Conservation (phyloP, 2,329 filamentous ascomycete species). For the Fusarium devonianum region DNA sequence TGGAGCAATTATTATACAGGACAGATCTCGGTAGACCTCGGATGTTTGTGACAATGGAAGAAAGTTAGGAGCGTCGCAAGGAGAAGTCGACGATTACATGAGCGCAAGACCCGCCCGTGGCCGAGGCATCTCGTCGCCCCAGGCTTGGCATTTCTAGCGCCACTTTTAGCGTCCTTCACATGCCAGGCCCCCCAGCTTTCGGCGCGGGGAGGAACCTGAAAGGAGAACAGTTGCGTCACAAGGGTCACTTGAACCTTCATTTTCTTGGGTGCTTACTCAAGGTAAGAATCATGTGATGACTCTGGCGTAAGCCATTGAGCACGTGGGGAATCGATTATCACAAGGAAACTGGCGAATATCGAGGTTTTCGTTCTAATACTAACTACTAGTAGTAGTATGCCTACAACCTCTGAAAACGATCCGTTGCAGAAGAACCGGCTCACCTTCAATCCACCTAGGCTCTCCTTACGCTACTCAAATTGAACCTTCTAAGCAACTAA, state of each 20-base stretch:
- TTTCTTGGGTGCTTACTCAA: too few relatives aligned
- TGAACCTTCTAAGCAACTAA: too few relatives aligned
- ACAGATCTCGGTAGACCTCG: slow-evolving; percentile 37
- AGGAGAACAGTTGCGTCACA: slow-evolving; percentile 30
- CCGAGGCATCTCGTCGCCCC: slow-evolving; percentile 45
- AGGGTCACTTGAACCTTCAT: slow-evolving; percentile 18
- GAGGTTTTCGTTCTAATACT: slow-evolving; percentile 1
- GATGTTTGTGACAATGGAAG: slow-evolving; percentile 33
- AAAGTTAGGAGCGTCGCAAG: slow-evolving; percentile 27
- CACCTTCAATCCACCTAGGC: too few relatives aligned
- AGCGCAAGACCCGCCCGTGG: slow-evolving; percentile 37
- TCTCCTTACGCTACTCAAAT: too few relatives aligned
- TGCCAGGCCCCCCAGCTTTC: slow-evolving; percentile 42
- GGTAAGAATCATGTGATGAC: too few relatives aligned
- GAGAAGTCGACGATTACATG: slow-evolving; percentile 22
- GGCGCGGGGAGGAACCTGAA: slow-evolving; percentile 26
- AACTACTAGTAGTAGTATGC: not conserved
- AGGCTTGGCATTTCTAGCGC: slow-evolving; percentile 36
- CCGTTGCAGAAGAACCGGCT: too few relatives aligned
- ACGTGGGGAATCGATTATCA: slow-evolving; percentile 26
- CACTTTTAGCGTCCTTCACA: slow-evolving; percentile 44
- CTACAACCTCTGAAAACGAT: too few relatives aligned
- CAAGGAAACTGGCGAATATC: slow-evolving; percentile 24
- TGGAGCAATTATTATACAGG: slow-evolving; percentile 29
- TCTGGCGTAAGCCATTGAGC: slow-evolving; percentile 13